These are phyloP conservation scores for Tylopilus plumbeoviolaceoides DNA, from an alignment of 768 basidiomycete species.

Conservation along the genomic window DNA sequence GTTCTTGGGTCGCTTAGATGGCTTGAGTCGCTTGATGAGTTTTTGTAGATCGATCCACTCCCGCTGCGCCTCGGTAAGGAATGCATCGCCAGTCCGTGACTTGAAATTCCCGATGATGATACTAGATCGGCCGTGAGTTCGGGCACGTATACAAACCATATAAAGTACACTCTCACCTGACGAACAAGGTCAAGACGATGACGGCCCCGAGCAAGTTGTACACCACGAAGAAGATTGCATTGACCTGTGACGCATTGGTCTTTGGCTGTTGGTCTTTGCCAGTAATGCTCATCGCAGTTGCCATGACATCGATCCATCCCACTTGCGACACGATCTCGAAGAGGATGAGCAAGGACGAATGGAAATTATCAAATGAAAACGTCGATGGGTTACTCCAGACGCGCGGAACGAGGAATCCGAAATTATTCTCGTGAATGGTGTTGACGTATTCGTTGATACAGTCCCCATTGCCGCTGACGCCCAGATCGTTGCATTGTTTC, in stretches of 20 bases:
- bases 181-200: conserved; percentile 84
- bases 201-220: conserved; percentile 91
- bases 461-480: conserved; percentile 46
- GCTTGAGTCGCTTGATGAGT: conserved; percentile 81
- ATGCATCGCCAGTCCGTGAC: conserved; percentile 78
- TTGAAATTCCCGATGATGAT: conserved; percentile 96
- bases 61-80: conserved; percentile 79
- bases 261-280: conserved; percentile 66
- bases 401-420: conserved; percentile 75
- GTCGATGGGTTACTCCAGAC: conserved; percentile 82
- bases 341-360: conserved; percentile 77
- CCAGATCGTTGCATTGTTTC: conserved; percentile 77
- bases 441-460: conserved; percentile 76
- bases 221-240: conserved; percentile 87
- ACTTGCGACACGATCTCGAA: conserved; percentile 98
- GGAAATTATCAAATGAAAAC: conserved; percentile 89
- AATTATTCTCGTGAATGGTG: conserved; percentile 54
- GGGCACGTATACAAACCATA: background rate
- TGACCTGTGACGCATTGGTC: conserved; percentile 68
- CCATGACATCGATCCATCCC: conserved; percentile 94
- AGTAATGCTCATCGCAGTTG: conserved; percentile 70
- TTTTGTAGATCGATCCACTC: conserved; percentile 95
- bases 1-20: conserved; percentile 72
- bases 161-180: conserved; percentile 55
- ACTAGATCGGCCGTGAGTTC: conserved; percentile 39